Evolutionary conservation across 1,284 basidiomycete species (phyloP), one percentile per base, ranked within the genome.

Genomic region (Melampsora americana): DNA sequence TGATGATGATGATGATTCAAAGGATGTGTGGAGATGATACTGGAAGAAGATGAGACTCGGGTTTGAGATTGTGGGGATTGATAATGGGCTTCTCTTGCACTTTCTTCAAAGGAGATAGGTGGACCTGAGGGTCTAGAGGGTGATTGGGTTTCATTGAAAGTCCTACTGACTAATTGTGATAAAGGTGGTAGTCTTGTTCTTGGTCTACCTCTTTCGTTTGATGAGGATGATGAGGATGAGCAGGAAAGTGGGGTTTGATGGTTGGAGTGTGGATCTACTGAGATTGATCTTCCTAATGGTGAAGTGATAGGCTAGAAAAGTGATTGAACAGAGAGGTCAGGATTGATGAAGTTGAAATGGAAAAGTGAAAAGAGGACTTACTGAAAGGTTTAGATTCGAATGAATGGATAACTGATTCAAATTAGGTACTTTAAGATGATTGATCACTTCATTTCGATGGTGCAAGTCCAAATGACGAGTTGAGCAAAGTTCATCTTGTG

Each of bases 91-190:
- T 74, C 64, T 3, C 71, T 28, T 0, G 71, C 71, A 60, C 71
- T 74, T 0, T 44, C 71, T 42, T 74, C 71, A 20, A 74, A 74
- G 12, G 71, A 74, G 28, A 28, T 66, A 2, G 71, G 71, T 12
- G 71, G 71, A 14, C 71, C 71, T 23, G 53, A 23, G 26, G 7
- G 18, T 56, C 53, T 6, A 1, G 53, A 56, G 2, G 53, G 53
- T 23, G 53, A 56, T 56, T 56, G 53, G 11, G 39, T 42, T 28
- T 56, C 53, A 23, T 56, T 23, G 26, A 28, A 42, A 1, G 39
- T 42, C 39, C 39, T 42, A 12, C 39, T 42, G 39, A 42, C 39
- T 28, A 56, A 28, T 56, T 56, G 53, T 6, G 53, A 56, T n/a
- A 56, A 23, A 23, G 53, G 53, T n/a, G 53, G 53, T 14, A 23